A percentile compares a stretch with the other conserved stretches of the same genome.
Conservation (phyloP, 768 basidiomycete species). For the Suillus discolor region DNA sequence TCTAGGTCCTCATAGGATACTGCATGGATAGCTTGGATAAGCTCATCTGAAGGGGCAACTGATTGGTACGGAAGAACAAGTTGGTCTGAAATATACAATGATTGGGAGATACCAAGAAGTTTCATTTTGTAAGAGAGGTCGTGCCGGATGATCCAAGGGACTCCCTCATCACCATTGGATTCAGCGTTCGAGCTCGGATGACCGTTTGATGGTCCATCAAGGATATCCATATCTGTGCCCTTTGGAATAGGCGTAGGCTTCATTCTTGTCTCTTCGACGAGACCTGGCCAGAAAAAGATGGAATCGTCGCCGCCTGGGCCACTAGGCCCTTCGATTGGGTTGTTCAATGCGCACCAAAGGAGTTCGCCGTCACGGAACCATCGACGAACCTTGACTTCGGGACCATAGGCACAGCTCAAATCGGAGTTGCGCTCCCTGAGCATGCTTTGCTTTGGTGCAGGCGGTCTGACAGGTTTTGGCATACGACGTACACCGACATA, state of each 20-base stretch:
- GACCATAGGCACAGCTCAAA: conserved; percentile 56
- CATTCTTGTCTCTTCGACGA: conserved; percentile 60
- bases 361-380: conserved; percentile 73
- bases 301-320: conserved; percentile 34
- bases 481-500: conserved; percentile 44
- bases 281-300: conserved; percentile 76
- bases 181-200: conserved; percentile 13
- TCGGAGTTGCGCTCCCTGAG: conserved; percentile 66
- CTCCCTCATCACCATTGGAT: conserved; percentile 25
- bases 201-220: conserved; percentile 13
- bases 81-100: conserved; percentile 52
- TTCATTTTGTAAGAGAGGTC: conserved; percentile 67
- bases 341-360: conserved; percentile 65
- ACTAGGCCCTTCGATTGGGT: conserved; percentile 47
- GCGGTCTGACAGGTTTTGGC: conserved; percentile 36
- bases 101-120: conserved; percentile 58
- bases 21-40: conserved; percentile 51
- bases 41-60: conserved; percentile 52
- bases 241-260: conserved; percentile 45
- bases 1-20: conserved; percentile 47
- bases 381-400: conserved; percentile 49
- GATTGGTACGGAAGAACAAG: conserved; percentile 78
- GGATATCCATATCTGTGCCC: conserved; percentile 5
- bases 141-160: conserved; percentile 64
- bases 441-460: conserved; percentile 51